Conservation (phyloP, 306 rosid species). For the Inga oerstediana region DNA sequence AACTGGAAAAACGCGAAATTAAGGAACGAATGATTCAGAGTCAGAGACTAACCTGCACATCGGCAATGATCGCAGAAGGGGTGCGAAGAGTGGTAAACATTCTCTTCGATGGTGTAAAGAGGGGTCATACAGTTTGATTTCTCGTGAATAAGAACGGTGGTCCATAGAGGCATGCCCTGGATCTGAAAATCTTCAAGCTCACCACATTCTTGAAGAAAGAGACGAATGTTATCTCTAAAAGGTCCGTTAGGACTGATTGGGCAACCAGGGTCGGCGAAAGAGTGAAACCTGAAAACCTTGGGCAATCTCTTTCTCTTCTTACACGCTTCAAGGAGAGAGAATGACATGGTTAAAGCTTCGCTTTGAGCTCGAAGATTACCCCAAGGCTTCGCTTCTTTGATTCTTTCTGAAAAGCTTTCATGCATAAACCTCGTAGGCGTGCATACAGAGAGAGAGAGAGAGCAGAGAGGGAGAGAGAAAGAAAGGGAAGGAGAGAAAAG, state of each 20-base stretch:
- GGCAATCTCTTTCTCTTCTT: conserved; percentile 74
- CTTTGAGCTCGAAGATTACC: conserved; percentile 22
- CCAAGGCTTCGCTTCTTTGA: conserved; percentile 32
- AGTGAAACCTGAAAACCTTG: conserved; percentile 56
- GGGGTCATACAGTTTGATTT: conserved; percentile 57
- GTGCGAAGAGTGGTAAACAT: conserved; percentile 48
- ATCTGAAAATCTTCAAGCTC: conserved; percentile 58
- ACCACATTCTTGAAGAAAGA: conserved; percentile 71
- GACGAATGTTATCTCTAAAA: conserved; percentile 66
- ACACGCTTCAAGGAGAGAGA: conserved; percentile 56
- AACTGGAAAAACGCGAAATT: neutral
- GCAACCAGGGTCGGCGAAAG: conserved; percentile 65
- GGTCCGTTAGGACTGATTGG: conserved; percentile 54
- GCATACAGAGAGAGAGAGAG: neutral
- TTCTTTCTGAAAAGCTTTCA: conserved; percentile 20
- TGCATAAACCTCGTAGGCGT: neutral
- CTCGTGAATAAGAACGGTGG: conserved; percentile 74
- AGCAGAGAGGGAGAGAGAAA: neutral
- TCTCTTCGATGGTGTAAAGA: conserved; percentile 76
- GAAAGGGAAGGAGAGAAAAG: neutral
- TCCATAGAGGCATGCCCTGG: conserved; percentile 66
- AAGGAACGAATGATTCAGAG: neutral
- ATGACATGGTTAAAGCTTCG: conserved; percentile 48
- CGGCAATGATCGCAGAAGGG: conserved; percentile 86
- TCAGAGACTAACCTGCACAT: conserved; percentile 54